Evolutionary conservation across 83 land plant species (phyloP), one percentile per base, ranked within the genome.

Genomic region (Picea abies): DNA sequence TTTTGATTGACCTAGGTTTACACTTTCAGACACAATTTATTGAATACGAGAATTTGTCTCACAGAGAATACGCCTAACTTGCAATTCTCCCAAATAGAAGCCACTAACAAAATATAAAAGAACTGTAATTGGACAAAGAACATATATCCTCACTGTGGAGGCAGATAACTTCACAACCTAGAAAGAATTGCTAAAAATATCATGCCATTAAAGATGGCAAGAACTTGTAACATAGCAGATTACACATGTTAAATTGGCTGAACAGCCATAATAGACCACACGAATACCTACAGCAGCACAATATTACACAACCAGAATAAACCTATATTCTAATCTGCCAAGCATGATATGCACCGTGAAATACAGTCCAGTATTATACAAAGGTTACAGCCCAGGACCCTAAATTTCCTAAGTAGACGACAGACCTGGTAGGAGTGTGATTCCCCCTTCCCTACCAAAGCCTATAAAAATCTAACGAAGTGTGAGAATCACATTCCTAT

Each of bases 341-440:
- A 73, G 56, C 22, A 41, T 73, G 56, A 52, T 52, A 73, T 47
- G 23, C 77, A 44, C 77, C 58, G 47, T 71, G 41, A 73, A 73
- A 73, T 73, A 73, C 77, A 73, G 56, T 44, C 39, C 7, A 44
- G 4, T 73, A 73, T 44, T 73, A 73, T 73, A 73, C 77, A 73
- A 52, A 52, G 56, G 56, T 52, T 52, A 52, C 77, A 73, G 77
- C 49, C 52, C 47, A 44, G 77, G 58, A 41, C 52, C 77, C 22
- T 10, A 73, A 47, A n/a, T 44, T 73, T 73, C 77, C 39, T 44
- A 44, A n/a, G 77, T 73, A 73, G 77, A 73, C 26, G 15, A 73
- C n/a, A 23, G 77, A 73, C 77, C 77, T 73, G 77, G 77, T 39
- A 73, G 77, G 20, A 73, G 4, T 73, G 77, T 73, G 77, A 73